These are phyloP conservation scores for Blastosporella zonata DNA, from an alignment of 1,284 basidiomycete genomes.

Conservation along the genomic window DNA sequence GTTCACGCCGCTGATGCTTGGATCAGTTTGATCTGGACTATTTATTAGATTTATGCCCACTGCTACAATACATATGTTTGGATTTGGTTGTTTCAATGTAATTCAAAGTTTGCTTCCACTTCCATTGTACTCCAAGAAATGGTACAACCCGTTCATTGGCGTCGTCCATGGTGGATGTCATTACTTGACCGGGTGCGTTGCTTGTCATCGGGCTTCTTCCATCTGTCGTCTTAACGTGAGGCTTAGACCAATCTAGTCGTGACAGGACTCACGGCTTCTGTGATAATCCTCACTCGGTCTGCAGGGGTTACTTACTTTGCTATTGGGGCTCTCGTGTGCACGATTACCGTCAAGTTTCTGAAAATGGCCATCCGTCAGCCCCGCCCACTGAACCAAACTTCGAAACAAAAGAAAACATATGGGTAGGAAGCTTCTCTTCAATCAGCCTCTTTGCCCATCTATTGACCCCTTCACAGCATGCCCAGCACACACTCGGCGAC, in stretches of 20 bases:
- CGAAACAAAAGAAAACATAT: constrained; percentile 38
- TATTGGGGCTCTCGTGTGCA: constrained; percentile 60
- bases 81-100: neutral
- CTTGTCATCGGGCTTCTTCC: neutral
- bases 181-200: constrained; percentile 32
- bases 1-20: neutral
- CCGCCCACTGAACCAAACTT: constrained; percentile 46
- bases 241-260: constrained; percentile 46
- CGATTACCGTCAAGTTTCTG: constrained; percentile 62
- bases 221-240: neutral
- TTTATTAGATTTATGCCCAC: neutral
- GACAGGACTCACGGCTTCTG: constrained; percentile 52
- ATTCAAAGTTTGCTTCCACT: neutral
- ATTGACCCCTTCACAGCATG: constrained; percentile 53
- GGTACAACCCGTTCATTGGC: constrained; percentile 1
- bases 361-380: constrained; percentile 71
- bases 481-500: constrained; percentile 85
- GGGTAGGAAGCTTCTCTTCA: constrained; percentile 22
- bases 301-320: constrained; percentile 69
- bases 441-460: neutral
- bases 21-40: neutral
- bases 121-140: neutral
- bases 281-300: constrained; percentile 66
- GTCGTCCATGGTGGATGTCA: constrained; percentile 23
- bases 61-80: neutral